Percentiles rank a stretch among this genome's conserved stretches.
Conservation (phyloP, 345 rosid genomes). For the Lepidium aucheri region DNA sequence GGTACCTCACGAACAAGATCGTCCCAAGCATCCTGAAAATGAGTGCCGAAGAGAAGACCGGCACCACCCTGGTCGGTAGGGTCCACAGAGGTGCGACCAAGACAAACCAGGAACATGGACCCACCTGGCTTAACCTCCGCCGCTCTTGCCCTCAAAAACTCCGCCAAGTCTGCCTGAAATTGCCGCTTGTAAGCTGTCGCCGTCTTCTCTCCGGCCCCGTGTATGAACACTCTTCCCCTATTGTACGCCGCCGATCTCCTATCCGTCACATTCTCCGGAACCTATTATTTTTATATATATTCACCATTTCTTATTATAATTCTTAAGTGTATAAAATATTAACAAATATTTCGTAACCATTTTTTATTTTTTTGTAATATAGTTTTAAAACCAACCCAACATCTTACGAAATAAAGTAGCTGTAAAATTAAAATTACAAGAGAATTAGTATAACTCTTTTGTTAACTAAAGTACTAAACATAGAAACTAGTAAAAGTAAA, state of each 20-base stretch:
- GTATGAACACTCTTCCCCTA: constrained; percentile 74
- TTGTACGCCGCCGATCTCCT: constrained; percentile 65
- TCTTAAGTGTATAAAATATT: too few relatives aligned
- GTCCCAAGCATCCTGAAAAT: constrained; percentile 97
- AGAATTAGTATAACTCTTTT: too few relatives aligned
- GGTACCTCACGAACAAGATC: constrained; percentile 92
- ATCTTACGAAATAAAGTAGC: too few relatives aligned
- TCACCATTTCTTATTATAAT: not conserved
- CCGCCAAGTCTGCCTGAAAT: constrained; percentile 69
- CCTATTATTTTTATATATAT: constrained; percentile 34
- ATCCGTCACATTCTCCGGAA: constrained; percentile 74
- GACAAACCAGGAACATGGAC: constrained; percentile 87
- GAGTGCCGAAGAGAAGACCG: constrained; percentile 91
- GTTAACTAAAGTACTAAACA: too few relatives aligned
- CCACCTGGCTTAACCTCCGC: constrained; percentile 78
- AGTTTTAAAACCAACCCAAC: too few relatives aligned
- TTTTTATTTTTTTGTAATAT: too few relatives aligned
- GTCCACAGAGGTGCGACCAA: constrained; percentile 78
- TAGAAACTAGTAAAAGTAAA: too few relatives aligned
- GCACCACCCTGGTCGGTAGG: constrained; percentile 97
- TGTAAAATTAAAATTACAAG: too few relatives aligned
- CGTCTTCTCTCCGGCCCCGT: constrained; percentile 57
- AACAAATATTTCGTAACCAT: too few relatives aligned
- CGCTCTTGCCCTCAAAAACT: constrained; percentile 60
- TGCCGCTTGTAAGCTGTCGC: constrained; percentile 62